These are phyloP conservation scores for Fonticula alba DNA, from an alignment of 78 protist genomes.

Conservation along the genomic window DNA sequence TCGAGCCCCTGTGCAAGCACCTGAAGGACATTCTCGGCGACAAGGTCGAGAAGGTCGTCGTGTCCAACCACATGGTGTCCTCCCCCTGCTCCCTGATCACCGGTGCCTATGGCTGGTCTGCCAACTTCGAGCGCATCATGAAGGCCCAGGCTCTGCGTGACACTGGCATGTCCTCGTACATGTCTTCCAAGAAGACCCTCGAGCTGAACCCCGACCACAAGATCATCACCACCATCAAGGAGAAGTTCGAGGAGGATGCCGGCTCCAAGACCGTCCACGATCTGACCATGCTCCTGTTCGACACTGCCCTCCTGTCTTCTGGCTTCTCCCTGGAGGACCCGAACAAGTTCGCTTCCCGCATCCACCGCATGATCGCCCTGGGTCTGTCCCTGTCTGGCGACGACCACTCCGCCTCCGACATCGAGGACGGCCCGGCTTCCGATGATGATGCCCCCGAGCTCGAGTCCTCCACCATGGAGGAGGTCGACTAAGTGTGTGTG, in stretches of 20 bases:
- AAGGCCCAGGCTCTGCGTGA: constrained; percentile 97
- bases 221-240: constrained; percentile 68
- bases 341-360: constrained; percentile 68
- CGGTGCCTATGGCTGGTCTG: constrained; percentile 94
- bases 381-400: constrained; percentile 67
- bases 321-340: constrained; percentile 97
- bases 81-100: constrained; percentile 94
- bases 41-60: constrained; percentile 93
- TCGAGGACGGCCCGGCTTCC: constrained; percentile 47
- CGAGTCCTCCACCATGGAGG: constrained; percentile 10
- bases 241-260: constrained; percentile 49
- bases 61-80: constrained; percentile 67
- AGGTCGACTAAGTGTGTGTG: constrained; percentile 9
- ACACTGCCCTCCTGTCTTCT: constrained; percentile 88
- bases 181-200: constrained; percentile 86
- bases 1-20: constrained; percentile 76
- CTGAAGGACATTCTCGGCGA: constrained; percentile 97
- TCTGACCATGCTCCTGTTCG: constrained; percentile 81
- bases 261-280: constrained; percentile 84
- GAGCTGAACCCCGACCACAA: constrained; percentile 94
- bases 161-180: constrained; percentile 75
- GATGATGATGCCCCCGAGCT: constrained; percentile 27
- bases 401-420: constrained; percentile 10
- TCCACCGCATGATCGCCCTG: constrained; percentile 92
- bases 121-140: constrained; percentile 99